phyloP scores from a whole-genome alignment of 768 basidiomycete species.

The Boletus rufocinnamomeus region DNA sequence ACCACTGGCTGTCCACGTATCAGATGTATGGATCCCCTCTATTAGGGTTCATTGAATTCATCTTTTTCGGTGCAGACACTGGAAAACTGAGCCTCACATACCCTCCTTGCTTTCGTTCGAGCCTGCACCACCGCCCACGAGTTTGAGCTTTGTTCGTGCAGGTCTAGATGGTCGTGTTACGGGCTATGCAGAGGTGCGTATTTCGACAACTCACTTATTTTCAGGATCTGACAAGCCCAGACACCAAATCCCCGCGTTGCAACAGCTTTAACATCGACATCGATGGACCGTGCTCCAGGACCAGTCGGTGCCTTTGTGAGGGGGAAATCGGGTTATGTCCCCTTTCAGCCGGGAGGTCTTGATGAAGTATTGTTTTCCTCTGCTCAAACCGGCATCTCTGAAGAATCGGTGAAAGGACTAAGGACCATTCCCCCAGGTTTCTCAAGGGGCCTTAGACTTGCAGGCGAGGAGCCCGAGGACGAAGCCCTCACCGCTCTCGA shows the following conservation, averaged over 20 bases:
- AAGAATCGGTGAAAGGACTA: slow-evolving; percentile 45
- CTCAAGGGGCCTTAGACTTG: slow-evolving; percentile 72
- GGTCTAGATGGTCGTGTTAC: slow-evolving; percentile 81
- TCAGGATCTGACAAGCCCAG: slow-evolving; percentile 38
- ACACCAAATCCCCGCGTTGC: slow-evolving; percentile 53
- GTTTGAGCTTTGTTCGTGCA: slow-evolving; percentile 68
- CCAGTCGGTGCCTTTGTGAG: slow-evolving; percentile 81
- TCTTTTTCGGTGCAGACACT: slow-evolving; percentile 51
- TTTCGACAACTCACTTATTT: slow-evolving; percentile 8
- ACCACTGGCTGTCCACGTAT: slow-evolving; percentile 75
- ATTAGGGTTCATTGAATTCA: slow-evolving; percentile 15
- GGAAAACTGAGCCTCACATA: slow-evolving; percentile 63
- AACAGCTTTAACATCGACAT: slow-evolving; percentile 82
- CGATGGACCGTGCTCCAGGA: slow-evolving; percentile 81
- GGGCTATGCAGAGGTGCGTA: slow-evolving; percentile 77
- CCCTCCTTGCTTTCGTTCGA: slow-evolving; percentile 63
- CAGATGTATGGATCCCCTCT: slow-evolving; percentile 66
- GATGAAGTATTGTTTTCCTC: slow-evolving; percentile 54
- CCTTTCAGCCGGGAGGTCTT: slow-evolving; percentile 93
- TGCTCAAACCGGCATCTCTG: slow-evolving; percentile 34
- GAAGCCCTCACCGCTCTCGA: slow-evolving; percentile 40
- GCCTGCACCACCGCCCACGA: slow-evolving; percentile 76
- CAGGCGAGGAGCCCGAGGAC: slow-evolving; percentile 55
- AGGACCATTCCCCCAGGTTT: slow-evolving; percentile 83
- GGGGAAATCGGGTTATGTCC: slow-evolving; percentile 91